A percentile compares a stretch with the other conserved stretches of the same genome.
phyloP scores from a whole-genome alignment of 331 rosid species.

The Malus hybrid region DNA sequence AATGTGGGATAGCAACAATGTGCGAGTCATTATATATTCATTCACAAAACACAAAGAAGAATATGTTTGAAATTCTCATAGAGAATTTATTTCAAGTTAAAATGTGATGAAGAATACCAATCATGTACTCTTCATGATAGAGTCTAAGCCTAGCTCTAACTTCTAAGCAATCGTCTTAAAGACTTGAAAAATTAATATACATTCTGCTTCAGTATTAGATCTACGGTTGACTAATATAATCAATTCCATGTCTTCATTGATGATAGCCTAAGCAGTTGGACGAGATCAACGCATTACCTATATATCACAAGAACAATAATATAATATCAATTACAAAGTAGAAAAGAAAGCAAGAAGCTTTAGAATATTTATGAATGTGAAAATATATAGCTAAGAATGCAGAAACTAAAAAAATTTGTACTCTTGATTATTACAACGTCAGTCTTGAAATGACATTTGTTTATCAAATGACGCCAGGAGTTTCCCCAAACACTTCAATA shows the following conservation, averaged over 20 bases:
- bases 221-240: not conserved
- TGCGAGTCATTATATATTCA: not conserved
- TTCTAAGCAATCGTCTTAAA: not conserved
- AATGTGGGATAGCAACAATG: too few relatives aligned
- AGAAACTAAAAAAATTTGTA: not conserved
- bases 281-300: not conserved
- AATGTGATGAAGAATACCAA: too few relatives aligned
- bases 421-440: not conserved
- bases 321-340: not conserved
- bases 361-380: not conserved
- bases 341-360: not conserved
- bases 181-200: not conserved
- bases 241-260: not conserved
- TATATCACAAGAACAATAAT: not conserved
- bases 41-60: not conserved
- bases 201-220: not conserved
- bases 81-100: not conserved
- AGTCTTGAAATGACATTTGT: not conserved
- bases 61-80: not conserved
- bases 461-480: slow-evolving; percentile 13
- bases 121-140: too few relatives aligned
- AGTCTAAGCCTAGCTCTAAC: too few relatives aligned
- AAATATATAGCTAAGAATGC: not conserved
- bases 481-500: slow-evolving; percentile 24
- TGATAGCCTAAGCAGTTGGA: not conserved